phyloP scores from a whole-genome alignment of 2,329 filamentous ascomycete species.

The Fusarium pseudoanthophilum region DNA sequence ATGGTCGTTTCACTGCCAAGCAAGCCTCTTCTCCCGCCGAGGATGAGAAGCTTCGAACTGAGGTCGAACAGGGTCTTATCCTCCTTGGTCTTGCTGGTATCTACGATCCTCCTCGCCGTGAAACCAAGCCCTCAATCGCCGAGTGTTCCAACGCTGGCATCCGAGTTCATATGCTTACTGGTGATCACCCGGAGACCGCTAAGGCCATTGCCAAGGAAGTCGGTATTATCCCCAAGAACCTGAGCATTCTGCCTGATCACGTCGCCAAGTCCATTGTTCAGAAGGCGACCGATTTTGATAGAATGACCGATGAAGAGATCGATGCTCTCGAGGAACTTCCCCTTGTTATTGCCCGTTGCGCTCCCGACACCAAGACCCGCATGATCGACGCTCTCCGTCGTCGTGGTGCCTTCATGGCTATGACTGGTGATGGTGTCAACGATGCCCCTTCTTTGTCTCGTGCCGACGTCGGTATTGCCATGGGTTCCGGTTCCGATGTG shows the following conservation, averaged over 20 bases:
- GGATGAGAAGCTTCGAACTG: conserved; percentile 63
- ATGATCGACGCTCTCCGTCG: conserved; percentile 91
- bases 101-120: conserved; percentile 85
- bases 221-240: conserved; percentile 76
- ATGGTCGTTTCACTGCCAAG: conserved; percentile 59
- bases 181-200: conserved; percentile 82
- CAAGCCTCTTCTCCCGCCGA: conserved; percentile 49
- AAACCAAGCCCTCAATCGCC: conserved; percentile 78
- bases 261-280: conserved; percentile 77
- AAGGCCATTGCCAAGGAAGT: conserved; percentile 82
- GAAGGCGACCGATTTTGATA: conserved; percentile 82
- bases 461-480: conserved; percentile 88
- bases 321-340: conserved; percentile 80
- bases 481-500: conserved; percentile 89
- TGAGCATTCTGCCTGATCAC: conserved; percentile 67
- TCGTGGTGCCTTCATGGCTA: conserved; percentile 79
- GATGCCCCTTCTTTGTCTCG: conserved; percentile 84
- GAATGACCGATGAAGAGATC: conserved; percentile 78
- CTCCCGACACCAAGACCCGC: conserved; percentile 86
- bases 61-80: conserved; percentile 74
- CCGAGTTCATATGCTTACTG: conserved; percentile 85
- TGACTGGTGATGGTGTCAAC: conserved; percentile 91
- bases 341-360: conserved; percentile 84
- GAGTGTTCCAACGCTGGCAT: conserved; percentile 80
- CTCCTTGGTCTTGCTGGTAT: conserved; percentile 87